phyloP scores from a whole-genome alignment of 1,284 basidiomycete genomes.

The Trichosporon asahii region DNA sequence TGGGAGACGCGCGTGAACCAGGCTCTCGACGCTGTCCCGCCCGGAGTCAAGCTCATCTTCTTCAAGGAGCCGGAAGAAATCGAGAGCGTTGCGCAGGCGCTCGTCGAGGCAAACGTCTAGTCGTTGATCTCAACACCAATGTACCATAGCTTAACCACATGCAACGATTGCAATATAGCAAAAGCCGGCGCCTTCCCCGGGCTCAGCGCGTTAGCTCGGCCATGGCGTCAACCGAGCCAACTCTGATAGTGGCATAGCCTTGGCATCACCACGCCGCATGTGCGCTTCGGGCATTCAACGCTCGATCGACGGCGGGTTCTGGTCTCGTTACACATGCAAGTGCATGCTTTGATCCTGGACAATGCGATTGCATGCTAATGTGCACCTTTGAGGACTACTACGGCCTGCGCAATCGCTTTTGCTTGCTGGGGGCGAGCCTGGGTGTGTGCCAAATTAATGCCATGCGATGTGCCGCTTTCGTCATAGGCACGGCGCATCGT shows the following conservation, averaged over 20 bases:
- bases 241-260: neutral
- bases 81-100: constrained; percentile 20
- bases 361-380: too few relatives aligned
- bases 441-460: neutral
- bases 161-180: neutral
- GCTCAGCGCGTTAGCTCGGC: neutral
- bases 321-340: too few relatives aligned
- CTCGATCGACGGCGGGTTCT: too few relatives aligned
- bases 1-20: constrained; percentile 34
- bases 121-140: too few relatives aligned
- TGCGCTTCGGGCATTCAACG: too few relatives aligned
- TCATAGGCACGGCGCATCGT: neutral
- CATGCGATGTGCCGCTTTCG: neutral
- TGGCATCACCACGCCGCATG: too few relatives aligned
- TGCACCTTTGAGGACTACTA: too few relatives aligned
- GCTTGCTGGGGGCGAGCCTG: neutral
- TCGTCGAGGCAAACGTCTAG: constrained; percentile 11
- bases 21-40: constrained; percentile 27
- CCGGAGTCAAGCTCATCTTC: constrained; percentile 27
- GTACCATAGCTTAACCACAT: neutral
- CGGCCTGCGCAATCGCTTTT: too few relatives aligned
- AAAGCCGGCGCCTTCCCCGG: neutral
- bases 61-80: constrained; percentile 38
- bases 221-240: neutral
- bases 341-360: too few relatives aligned